Conservation (phyloP, 2,329 filamentous ascomycete genomes). For the Verticillium zaregamsianum region DNA sequence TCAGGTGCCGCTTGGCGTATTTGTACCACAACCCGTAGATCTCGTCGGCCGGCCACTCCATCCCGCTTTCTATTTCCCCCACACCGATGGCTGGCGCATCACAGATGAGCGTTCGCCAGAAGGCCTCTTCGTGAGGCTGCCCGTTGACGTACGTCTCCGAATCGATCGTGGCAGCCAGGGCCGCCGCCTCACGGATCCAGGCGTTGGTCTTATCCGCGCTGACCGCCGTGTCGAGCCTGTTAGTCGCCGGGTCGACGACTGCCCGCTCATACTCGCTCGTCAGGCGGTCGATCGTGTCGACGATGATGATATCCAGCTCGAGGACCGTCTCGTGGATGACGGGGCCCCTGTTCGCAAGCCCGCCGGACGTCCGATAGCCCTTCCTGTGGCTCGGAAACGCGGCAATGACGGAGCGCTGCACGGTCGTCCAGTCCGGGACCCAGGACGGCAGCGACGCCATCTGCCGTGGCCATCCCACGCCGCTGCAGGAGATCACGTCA, state of each 20-base stretch:
- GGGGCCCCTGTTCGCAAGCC: not conserved
- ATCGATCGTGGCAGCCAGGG: not conserved
- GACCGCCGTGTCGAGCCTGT: not conserved
- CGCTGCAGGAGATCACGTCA: not conserved
- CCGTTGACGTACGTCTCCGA: not conserved
- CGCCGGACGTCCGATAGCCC: not conserved
- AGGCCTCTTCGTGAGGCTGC: not conserved
- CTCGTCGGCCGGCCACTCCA: not conserved
- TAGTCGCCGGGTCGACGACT: not conserved
- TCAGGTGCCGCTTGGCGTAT: not conserved
- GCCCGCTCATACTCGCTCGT: not conserved
- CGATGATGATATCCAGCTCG: not conserved
- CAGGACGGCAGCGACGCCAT: not conserved
- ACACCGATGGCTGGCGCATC: not conserved
- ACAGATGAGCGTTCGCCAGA: slow-evolving; percentile 1
- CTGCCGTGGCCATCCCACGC: not conserved
- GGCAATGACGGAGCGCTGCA: not conserved
- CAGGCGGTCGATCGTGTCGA: not conserved
- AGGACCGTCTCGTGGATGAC: not conserved
- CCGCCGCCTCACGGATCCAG: not conserved
- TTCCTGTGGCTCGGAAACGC: not conserved
- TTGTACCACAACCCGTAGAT: not conserved
- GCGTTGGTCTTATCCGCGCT: not conserved
- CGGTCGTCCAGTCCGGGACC: not conserved
- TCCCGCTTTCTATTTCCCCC: not conserved